Evolutionary conservation across 208 protist species (phyloP).

Genomic region (Angomonas desouzai): DNA sequence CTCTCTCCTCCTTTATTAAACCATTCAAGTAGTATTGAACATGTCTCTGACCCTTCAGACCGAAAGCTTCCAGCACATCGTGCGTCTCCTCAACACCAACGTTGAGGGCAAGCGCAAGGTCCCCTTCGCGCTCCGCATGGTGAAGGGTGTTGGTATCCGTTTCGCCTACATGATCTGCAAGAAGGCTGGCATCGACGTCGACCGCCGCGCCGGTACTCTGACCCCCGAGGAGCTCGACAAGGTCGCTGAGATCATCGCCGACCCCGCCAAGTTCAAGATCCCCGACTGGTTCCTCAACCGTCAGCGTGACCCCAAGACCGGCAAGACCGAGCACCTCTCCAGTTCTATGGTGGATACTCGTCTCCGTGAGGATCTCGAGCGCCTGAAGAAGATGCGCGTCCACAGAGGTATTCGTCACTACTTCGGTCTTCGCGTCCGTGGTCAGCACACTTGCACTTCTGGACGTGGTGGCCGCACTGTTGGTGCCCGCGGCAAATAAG

Average conservation of each 20-base stretch:
- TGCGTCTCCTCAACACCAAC: slow-evolving; percentile 99
- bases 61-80: slow-evolving; percentile 99
- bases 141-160: slow-evolving; percentile 99
- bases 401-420: slow-evolving; percentile 99
- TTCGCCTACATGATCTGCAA: slow-evolving; percentile 99
- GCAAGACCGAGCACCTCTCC: slow-evolving; percentile 97
- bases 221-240: slow-evolving; percentile 95
- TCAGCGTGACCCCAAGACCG: slow-evolving; percentile 98
- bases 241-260: slow-evolving; percentile 96
- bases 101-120: slow-evolving; percentile 98
- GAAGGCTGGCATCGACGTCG: slow-evolving; percentile 98
- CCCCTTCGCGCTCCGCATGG: slow-evolving; percentile 96
- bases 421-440: slow-evolving; percentile 98
- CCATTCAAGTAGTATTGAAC: slow-evolving; percentile 1
- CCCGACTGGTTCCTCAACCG: slow-evolving; percentile 99
- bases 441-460: slow-evolving; percentile 99
- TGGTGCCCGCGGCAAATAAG: slow-evolving; percentile 85
- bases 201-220: slow-evolving; percentile 94
- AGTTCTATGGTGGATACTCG: slow-evolving; percentile 97
- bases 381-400: slow-evolving; percentile 98
- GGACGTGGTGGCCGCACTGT: slow-evolving; percentile 95
- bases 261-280: slow-evolving; percentile 99
- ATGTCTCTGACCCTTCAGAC: slow-evolving; percentile 50
- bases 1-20: not conserved
- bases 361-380: slow-evolving; percentile 99